Conservation (phyloP, 495 filamentous ascomycete species). For the Thozetella sp. region DNA sequence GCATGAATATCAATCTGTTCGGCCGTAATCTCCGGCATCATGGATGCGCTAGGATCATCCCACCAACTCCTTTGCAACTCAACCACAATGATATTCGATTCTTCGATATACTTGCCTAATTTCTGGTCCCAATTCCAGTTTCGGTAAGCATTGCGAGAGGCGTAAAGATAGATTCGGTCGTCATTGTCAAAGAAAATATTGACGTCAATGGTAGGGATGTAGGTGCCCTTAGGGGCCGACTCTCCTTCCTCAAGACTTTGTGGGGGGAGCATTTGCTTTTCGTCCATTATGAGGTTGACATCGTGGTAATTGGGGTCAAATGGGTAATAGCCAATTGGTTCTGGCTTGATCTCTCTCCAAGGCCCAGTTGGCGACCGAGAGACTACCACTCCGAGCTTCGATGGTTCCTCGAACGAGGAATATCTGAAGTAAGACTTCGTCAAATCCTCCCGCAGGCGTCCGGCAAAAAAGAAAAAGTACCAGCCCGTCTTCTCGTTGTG, state of each 20-base stretch:
- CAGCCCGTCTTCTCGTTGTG: slow-evolving; percentile 7
- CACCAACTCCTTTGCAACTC: slow-evolving; percentile 5
- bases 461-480: slow-evolving; percentile 9
- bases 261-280: slow-evolving; percentile 5
- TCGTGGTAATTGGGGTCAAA: slow-evolving; percentile 5
- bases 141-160: slow-evolving; percentile 7
- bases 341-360: background rate
- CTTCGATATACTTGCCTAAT: slow-evolving; percentile 7
- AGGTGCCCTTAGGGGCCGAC: slow-evolving; percentile 5
- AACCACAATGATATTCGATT: slow-evolving; percentile 7
- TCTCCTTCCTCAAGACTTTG: slow-evolving; percentile 2
- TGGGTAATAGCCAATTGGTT: slow-evolving; percentile 5
- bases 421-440: slow-evolving; percentile 3
- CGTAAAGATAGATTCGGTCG: slow-evolving; percentile 5
- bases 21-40: slow-evolving; percentile 3
- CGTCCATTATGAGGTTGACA: slow-evolving; percentile 9
- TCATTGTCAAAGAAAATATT: slow-evolving; percentile 7
- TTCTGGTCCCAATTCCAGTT: slow-evolving; percentile 6
- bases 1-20: slow-evolving; percentile 2
- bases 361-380: slow-evolving; percentile 5
- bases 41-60: slow-evolving; percentile 5
- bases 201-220: slow-evolving; percentile 7
- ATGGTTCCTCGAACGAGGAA: slow-evolving; percentile 4
- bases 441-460: slow-evolving; percentile 1
- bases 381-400: slow-evolving; percentile 4